Percentiles rank a stretch among this genome's conserved stretches.
These are phyloP conservation scores for Fusarium concolor DNA, from an alignment of 2,329 filamentous ascomycete species.

Conservation along the genomic window DNA sequence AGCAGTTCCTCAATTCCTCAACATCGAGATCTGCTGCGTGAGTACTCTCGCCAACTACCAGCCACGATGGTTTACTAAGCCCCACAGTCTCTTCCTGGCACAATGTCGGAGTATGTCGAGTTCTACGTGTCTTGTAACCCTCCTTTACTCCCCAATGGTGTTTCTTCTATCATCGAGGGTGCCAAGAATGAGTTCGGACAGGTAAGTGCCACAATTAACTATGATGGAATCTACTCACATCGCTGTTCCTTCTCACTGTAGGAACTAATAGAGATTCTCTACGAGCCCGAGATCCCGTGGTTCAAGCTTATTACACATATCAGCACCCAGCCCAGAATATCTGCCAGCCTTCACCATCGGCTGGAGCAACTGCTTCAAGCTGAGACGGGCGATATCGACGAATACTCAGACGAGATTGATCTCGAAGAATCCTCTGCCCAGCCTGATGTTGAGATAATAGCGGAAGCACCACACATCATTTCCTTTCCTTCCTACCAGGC, in stretches of 20 bases:
- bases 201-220: constrained; percentile 23
- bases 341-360: constrained; percentile 30
- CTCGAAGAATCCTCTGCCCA: not conserved
- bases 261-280: constrained; percentile 50
- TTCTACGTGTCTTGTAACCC: constrained; percentile 53
- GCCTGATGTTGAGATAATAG: constrained; percentile 39
- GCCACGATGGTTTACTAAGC: not conserved
- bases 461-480: constrained; percentile 34
- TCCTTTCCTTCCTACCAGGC: constrained; percentile 40
- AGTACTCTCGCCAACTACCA: not conserved
- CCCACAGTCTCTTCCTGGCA: not conserved
- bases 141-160: constrained; percentile 48
- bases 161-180: constrained; percentile 42
- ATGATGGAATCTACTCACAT: not conserved
- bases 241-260: not conserved
- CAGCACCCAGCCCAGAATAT: constrained; percentile 25
- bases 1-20: constrained; percentile 12
- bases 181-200: constrained; percentile 6
- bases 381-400: constrained; percentile 30
- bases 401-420: not conserved
- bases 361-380: constrained; percentile 38
- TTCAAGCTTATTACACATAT: constrained; percentile 49
- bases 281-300: constrained; percentile 52
- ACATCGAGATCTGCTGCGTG: not conserved
- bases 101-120: constrained; percentile 43